phyloP scores from a whole-genome alignment of 805 yeast species.

The Helenozyma baotianmanensis region DNA sequence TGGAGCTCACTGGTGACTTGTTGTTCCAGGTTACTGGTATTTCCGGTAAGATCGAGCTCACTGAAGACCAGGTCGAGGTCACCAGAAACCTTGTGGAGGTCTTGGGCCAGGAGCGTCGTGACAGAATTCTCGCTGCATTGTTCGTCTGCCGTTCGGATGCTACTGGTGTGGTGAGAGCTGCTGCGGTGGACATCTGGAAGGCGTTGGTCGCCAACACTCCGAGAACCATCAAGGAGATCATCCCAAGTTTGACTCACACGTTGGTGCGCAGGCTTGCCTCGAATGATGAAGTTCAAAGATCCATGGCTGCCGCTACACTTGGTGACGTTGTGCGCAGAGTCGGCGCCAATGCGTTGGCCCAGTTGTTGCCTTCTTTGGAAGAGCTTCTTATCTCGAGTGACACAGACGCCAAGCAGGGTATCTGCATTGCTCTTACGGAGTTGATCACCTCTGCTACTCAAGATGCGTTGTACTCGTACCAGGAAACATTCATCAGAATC shows the following conservation, averaged over 20 bases:
- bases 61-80: slow-evolving; percentile 54
- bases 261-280: slow-evolving; percentile 82
- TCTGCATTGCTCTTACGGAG: slow-evolving; percentile 88
- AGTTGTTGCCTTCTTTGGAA: slow-evolving; percentile 80
- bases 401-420: slow-evolving; percentile 90
- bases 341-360: slow-evolving; percentile 80
- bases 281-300: slow-evolving; percentile 71
- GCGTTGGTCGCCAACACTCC: slow-evolving; percentile 95
- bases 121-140: slow-evolving; percentile 75
- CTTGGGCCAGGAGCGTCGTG: slow-evolving; percentile 85
- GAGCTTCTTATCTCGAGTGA: slow-evolving; percentile 57
- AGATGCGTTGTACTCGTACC: slow-evolving; percentile 59
- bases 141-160: slow-evolving; percentile 93
- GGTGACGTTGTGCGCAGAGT: slow-evolving; percentile 95
- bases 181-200: slow-evolving; percentile 94
- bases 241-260: slow-evolving; percentile 75
- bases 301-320: slow-evolving; percentile 86
- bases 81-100: slow-evolving; percentile 60
- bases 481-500: slow-evolving; percentile 65
- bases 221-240: slow-evolving; percentile 83
- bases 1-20: slow-evolving; percentile 92
- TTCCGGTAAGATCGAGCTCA: slow-evolving; percentile 67
- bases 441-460: slow-evolving; percentile 69
- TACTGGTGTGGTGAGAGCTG: slow-evolving; percentile 79
- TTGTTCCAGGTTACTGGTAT: slow-evolving; percentile 92